These are phyloP conservation scores for Alternaria alternata DNA, from an alignment of 2,329 filamentous ascomycete species.

Conservation along the genomic window DNA sequence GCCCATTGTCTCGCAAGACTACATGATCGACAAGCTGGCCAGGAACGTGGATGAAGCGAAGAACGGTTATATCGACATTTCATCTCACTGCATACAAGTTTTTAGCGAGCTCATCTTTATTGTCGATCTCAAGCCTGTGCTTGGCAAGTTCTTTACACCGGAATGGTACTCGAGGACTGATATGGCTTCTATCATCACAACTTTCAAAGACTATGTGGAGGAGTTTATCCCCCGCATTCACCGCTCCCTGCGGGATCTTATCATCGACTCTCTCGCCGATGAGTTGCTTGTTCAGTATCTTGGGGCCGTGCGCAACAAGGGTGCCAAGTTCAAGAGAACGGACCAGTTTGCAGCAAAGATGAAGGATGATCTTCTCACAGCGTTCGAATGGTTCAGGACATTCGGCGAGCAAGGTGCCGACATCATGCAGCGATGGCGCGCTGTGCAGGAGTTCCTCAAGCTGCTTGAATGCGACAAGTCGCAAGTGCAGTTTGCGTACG, in stretches of 20 bases:
- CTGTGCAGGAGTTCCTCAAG: slow-evolving; percentile 82
- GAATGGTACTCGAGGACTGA: slow-evolving; percentile 87
- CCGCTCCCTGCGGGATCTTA: slow-evolving; percentile 85
- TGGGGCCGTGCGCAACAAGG: slow-evolving; percentile 83
- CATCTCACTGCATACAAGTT: slow-evolving; percentile 87
- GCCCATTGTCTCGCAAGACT: slow-evolving; percentile 79
- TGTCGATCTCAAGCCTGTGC: slow-evolving; percentile 84
- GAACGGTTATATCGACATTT: slow-evolving; percentile 93
- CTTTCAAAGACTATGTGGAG: slow-evolving; percentile 91
- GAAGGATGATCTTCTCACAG: slow-evolving; percentile 88
- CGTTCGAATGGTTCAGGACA: slow-evolving; percentile 85
- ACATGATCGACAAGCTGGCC: slow-evolving; percentile 72
- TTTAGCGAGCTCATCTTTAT: slow-evolving; percentile 89
- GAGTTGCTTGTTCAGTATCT: slow-evolving; percentile 90
- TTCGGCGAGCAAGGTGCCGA: slow-evolving; percentile 59
- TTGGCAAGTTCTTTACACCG: slow-evolving; percentile 88
- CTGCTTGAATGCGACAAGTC: slow-evolving; percentile 80
- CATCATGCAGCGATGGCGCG: slow-evolving; percentile 92
- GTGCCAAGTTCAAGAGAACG: slow-evolving; percentile 82
- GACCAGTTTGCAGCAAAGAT: slow-evolving; percentile 94
- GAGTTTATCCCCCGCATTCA: slow-evolving; percentile 88
- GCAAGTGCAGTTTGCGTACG: slow-evolving; percentile 78
- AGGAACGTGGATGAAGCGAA: slow-evolving; percentile 77
- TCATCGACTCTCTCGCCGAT: slow-evolving; percentile 92
- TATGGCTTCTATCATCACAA: slow-evolving; percentile 93